Percentiles rank a stretch among this genome's conserved stretches.
phyloP scores from a whole-genome alignment of 192 early-diverging fungal genomes.

The Lobulomyces angularis region DNA sequence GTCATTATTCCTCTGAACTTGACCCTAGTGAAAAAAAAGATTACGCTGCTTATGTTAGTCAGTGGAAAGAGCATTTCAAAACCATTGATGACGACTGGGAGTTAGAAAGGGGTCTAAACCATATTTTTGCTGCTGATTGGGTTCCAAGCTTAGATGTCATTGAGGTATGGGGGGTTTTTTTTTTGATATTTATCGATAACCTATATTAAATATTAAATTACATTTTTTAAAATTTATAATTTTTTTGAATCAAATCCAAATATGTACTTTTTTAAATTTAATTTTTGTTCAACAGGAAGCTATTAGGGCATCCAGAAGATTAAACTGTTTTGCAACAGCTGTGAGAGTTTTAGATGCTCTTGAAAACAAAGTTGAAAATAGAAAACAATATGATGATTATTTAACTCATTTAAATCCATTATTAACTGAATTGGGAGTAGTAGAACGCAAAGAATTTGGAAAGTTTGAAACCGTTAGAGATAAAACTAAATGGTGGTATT shows the following conservation, averaged over 20 bases:
- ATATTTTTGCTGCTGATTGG: constrained; percentile 92
- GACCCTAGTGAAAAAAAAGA: constrained; percentile 34
- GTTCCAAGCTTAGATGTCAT: constrained; percentile 82
- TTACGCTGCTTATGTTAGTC: constrained; percentile 36
- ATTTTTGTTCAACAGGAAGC: constrained; percentile 49
- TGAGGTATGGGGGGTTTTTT: constrained; percentile 24
- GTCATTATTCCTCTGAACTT: constrained; percentile 25
- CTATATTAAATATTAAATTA: too few species aligned
- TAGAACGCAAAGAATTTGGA: constrained; percentile 80
- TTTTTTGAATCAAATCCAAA: too few species aligned
- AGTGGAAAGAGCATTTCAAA: constrained; percentile 38
- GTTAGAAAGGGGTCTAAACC: constrained; percentile 94
- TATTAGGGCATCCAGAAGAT: constrained; percentile 76
- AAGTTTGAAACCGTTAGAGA: constrained; percentile 28
- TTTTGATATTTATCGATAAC: too few species aligned
- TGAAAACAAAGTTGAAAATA: constrained; percentile 76
- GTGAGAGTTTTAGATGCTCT: constrained; percentile 90
- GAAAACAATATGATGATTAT: constrained; percentile 81
- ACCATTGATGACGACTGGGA: constrained; percentile 73
- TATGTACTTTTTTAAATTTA: too few species aligned
- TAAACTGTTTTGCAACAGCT: constrained; percentile 88
- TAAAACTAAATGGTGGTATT: constrained; percentile 26
- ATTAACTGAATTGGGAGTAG: constrained; percentile 74
- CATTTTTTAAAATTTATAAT: too few species aligned
- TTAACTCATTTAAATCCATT: constrained; percentile 75